Conservation (phyloP, 192 early-diverging fungal species). For the Coemansia sp. region DNA sequence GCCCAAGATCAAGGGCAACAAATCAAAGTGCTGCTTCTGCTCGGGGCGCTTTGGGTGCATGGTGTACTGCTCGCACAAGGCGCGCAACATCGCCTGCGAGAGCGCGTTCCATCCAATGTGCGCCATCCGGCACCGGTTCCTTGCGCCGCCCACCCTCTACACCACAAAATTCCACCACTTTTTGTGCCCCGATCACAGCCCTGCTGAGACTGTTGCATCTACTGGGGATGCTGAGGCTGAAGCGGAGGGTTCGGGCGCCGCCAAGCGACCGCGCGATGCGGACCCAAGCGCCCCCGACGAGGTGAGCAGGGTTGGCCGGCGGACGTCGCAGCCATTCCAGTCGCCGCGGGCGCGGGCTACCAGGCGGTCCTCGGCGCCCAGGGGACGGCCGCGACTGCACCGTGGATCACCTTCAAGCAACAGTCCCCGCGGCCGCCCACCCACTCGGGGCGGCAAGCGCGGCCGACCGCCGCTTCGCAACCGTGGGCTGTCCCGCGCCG, state of each 20-base stretch:
- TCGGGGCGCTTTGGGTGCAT: slow-evolving; percentile 28
- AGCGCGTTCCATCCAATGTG: slow-evolving; percentile 46
- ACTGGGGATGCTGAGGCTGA: no score
- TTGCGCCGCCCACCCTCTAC: slow-evolving; percentile 14
- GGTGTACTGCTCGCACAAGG: slow-evolving; percentile 26
- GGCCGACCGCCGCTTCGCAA: slow-evolving; percentile 6
- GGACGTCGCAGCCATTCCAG: slow-evolving; percentile 11
- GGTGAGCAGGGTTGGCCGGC: slow-evolving; percentile 6
- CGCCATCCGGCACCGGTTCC: slow-evolving; percentile 34
- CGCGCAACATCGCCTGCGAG: slow-evolving; percentile 7
- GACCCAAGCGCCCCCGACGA: background rate
- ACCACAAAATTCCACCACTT: slow-evolving; percentile 24
- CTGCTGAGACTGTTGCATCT: no score
- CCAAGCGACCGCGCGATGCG: slow-evolving; percentile 14
- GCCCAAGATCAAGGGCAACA: slow-evolving; percentile 14
- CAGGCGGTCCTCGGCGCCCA: background rate
- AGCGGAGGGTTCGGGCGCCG: no score
- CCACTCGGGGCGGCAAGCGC: background rate
- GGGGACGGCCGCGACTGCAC: background rate
- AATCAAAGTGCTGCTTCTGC: slow-evolving; percentile 27
- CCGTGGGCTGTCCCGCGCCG: background rate
- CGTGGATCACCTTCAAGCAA: no score
- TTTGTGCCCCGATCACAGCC: slow-evolving; percentile 23
- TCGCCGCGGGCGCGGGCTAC: background rate
- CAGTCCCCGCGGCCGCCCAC: background rate